These are phyloP conservation scores for Alternaria longipes DNA, from an alignment of 2,329 filamentous ascomycete species.

Conservation along the genomic window DNA sequence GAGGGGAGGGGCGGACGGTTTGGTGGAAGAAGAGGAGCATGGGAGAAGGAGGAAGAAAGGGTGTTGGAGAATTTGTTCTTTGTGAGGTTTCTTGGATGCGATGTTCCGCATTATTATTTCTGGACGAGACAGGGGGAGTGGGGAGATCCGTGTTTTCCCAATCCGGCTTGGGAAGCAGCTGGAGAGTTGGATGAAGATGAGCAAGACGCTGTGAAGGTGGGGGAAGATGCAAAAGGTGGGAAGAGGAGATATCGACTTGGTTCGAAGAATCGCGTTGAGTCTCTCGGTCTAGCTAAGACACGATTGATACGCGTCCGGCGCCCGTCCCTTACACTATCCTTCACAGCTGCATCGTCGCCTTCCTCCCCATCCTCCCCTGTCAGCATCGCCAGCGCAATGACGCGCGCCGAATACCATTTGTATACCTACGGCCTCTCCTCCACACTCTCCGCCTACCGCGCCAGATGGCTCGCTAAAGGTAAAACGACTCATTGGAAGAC, in stretches of 20 bases:
- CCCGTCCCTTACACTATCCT: accelerated
- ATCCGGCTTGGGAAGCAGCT: neutral
- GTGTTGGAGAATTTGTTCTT: constrained; percentile 37
- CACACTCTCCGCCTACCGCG: neutral
- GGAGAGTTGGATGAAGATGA: neutral
- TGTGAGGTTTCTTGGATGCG: constrained; percentile 37
- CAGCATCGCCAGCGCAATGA: neutral
- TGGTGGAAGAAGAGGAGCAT: too few species aligned
- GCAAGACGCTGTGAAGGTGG: accelerated
- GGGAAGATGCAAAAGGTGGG: accelerated
- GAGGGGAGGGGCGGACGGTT: neutral
- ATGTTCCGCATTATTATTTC: constrained; percentile 48
- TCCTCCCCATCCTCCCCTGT: neutral
- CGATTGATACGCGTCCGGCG: neutral
- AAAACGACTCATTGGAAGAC: neutral
- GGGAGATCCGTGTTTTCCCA: neutral
- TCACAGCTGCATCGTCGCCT: neutral
- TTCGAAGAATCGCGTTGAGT: neutral
- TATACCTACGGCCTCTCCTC: neutral
- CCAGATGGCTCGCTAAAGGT: neutral
- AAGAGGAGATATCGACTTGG: neutral
- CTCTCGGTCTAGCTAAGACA: neutral
- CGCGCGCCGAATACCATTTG: neutral
- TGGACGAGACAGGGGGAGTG: constrained; percentile 30
- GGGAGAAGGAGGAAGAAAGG: neutral